Evolutionary conservation across 805 yeast species (phyloP), one percentile per base, ranked within the genome.

Genomic region (Metschnikowia henanensis): DNA sequence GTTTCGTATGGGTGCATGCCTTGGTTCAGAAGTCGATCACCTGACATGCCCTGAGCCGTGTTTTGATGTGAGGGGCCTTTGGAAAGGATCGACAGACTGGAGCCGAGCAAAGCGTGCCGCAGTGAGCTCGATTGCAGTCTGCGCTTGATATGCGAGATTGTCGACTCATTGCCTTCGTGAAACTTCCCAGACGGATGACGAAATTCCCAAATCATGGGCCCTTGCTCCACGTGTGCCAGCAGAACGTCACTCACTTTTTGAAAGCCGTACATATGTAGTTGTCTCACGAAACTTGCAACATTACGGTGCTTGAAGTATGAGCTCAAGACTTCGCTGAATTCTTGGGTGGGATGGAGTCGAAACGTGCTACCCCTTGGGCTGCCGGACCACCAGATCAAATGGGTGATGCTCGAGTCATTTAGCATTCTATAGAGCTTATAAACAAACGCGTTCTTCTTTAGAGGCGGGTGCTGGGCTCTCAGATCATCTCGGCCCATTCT

Each of bases 251-350:
- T 77, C 7, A 86, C 83, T 66, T 91, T 90, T 64, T 91, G 97
- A 69, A 91, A 90, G 1, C 97, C 97, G 62, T 90, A 90, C 97
- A 91, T 92, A 70, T 92, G 96, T 35, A 91, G 71, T 65, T 92
- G 97, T 36, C 97, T 79, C 28, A 92, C 96, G 69, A 92, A 92
- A 47, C 92, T 83, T 19, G 96, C 89, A 22, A 91, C 89, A 60
- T 92, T 92, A 3, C 95, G 95, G 67, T 91, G 97, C 62, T 92
- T 92, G 73, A 92, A 91, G 62, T 87, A 90, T 36, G 74, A 73
- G n/a, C 85, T 80, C 38, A 85, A 60, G 1, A 79, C 77, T 30
- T 69, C 66, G 9, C 84, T 79, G 60, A 83, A 83, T 49, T 80
- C 84, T 22, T 79, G 70, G 15, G 82, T 81, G 0, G 88, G 87